Evolutionary conservation across 1,139 yeast genomes (phyloP).

Genomic region (Martiniozyma asiatica): DNA sequence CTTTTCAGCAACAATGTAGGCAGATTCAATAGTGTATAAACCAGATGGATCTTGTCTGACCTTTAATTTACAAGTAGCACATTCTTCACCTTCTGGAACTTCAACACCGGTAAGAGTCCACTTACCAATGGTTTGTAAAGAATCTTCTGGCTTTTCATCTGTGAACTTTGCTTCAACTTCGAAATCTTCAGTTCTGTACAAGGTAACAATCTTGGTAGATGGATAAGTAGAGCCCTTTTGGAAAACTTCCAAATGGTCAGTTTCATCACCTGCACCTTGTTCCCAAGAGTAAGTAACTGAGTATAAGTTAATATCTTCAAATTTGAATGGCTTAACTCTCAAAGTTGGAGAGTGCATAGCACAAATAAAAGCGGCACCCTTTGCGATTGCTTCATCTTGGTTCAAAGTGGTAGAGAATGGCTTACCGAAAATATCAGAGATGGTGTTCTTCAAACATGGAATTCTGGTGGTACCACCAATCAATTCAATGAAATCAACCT

Average conservation of each 20-base stretch:
- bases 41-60: constrained; percentile 97
- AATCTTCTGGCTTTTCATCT: constrained; percentile 63
- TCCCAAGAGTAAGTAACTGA: constrained; percentile 95
- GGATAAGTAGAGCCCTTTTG: constrained; percentile 91
- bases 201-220: constrained; percentile 86
- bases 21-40: constrained; percentile 84
- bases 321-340: constrained; percentile 97
- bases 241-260: constrained; percentile 92
- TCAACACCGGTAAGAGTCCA: constrained; percentile 85
- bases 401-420: constrained; percentile 87
- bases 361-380: constrained; percentile 98
- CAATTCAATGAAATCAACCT: constrained; percentile 83
- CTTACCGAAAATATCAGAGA: constrained; percentile 74
- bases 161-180: constrained; percentile 81
- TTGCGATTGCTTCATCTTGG: constrained; percentile 98
- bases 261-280: constrained; percentile 83
- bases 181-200: constrained; percentile 86
- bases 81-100: constrained; percentile 61
- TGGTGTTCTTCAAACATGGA: constrained; percentile 77
- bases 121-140: constrained; percentile 57
- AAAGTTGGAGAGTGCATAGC: constrained; percentile 98
- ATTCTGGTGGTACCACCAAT: constrained; percentile 99
- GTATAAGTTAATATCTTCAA: constrained; percentile 87
- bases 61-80: constrained; percentile 84
- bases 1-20: constrained; percentile 89